phyloP scores from a whole-genome alignment of 202 grass and related monocot species.

The Cymbopogon flexuosus region DNA sequence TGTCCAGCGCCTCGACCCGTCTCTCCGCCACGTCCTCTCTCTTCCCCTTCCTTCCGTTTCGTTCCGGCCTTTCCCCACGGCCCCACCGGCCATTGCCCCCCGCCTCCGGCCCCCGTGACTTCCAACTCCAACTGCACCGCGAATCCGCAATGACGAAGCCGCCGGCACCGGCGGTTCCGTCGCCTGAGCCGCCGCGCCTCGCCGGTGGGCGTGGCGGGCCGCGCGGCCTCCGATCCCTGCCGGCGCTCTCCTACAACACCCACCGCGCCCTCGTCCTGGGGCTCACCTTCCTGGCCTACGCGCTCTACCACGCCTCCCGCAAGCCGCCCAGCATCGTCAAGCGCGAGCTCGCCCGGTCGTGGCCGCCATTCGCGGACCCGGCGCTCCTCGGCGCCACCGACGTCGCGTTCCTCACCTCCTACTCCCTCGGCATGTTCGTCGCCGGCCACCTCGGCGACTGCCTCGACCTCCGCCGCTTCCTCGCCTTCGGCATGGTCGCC shows the following conservation, averaged over 20 bases:
- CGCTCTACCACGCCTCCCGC: constrained; percentile 59
- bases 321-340: constrained; percentile 70
- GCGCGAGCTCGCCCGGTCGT: constrained; percentile 37
- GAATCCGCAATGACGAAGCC: constrained; percentile 1
- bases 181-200: background rate
- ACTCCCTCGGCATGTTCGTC: constrained; percentile 58
- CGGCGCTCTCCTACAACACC: constrained; percentile 38
- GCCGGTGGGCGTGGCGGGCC: background rate
- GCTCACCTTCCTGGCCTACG: constrained; percentile 67
- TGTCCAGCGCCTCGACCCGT: background rate
- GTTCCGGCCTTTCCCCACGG: background rate
- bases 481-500: constrained; percentile 47
- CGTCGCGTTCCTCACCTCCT: constrained; percentile 62
- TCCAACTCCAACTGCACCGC: background rate
- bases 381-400: constrained; percentile 62
- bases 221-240: constrained; percentile 23
- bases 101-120: background rate
- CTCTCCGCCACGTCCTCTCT: constrained; percentile 13
- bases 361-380: constrained; percentile 40
- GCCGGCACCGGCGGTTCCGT: constrained; percentile 3
- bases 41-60: constrained; percentile 4
- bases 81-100: background rate
- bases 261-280: constrained; percentile 55
- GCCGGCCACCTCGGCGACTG: constrained; percentile 63
- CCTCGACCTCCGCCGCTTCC: constrained; percentile 64